Evolutionary conservation across 441 rosid genomes (phyloP), one percentile per base, ranked within the genome.

Genomic region (Sinapis alba): DNA sequence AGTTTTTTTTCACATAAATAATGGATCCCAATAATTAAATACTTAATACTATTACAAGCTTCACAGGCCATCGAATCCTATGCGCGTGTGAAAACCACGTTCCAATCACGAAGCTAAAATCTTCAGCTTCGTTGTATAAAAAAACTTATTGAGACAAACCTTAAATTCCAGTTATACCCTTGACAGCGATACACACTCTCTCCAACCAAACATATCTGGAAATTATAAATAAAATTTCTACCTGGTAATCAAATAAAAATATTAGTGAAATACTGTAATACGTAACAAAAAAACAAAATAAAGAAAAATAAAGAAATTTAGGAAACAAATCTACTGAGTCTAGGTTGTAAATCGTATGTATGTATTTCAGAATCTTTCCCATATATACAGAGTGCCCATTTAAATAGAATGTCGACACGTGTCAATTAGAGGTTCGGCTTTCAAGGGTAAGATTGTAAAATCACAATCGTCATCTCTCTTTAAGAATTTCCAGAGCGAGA

Each of bases 61-160:
- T 69, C 57, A 58, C 36, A 58, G 38, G 1, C 19, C 70, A 73
- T 45, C 81, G 78, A 78, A 78, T 78, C 74, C 78, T 68, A 78
- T 68, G 81, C 67, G 75, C 71, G 75, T 43, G 66, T 73, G 75
- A 43, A 6, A 21, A 0, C 3, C 75, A 78, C 74, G 81, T 53
- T 1, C 78, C 81, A 68, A 68, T 78, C 62, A 45, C 9, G 34
- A 62, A 73, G 57, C 75, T 24, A 18, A 62, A 61, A 43, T 56
- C 62, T 28, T 43, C 62, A 56, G 75, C 78, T 68, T 61, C 78
- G 74, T 73, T 73, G 78, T 73, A 54, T 59, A 41, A 65, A 24
- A 57, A n/a, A 24, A 65, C 20, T 57, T 24, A 60, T 18, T 30
- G 47, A 57, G 7, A 66, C 50, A 16, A 28, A 45, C 64, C 7